Evolutionary conservation across 345 rosid genomes (phyloP), one percentile per base, ranked within the genome.

Genomic region (Syzygium oleosum): DNA sequence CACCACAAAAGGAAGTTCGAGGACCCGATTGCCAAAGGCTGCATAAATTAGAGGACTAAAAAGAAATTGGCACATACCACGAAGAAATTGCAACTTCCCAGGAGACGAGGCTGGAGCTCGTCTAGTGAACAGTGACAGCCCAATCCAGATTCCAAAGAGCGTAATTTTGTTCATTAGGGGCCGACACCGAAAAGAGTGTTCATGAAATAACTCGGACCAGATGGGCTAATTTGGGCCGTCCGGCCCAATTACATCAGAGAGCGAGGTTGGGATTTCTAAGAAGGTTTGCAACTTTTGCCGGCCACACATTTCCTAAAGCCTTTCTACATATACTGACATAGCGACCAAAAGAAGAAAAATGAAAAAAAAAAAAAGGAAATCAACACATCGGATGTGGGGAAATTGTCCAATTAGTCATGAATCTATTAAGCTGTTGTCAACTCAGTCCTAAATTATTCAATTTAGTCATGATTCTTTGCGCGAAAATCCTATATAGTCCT

Each of bases 131-230:
- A 3, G 1, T 4, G 22, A 11, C 13, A 14, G 3, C 49, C 80
- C 6, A 73, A 17, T 17, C 13, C 7, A 17, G 0, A 34, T 34
- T 16, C 25, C 46, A 1, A 68, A 31, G 7, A 9, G 0, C 13
- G 25, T 34, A 68, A 68, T 73, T 73, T 73, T 73, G 80, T 73
- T 73, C 46, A 73, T 34, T 9, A 19, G 1, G 80, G 14, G 25
- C 25, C 80, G 9, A 34, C 43, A 17, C 25, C 7, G 7, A 34
- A 34, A 73, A 34, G 25, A 34, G 3, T 19, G 38, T 17, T 73
- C 34, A 17, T 1, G 22, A 17, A 55, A 29, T 17, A 34, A 34
- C 80, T 34, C 43, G 49, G 80, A 34, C 25, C 22, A 15, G 46
- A 15, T 73, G 80, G 25, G 13, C 46, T 73, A 34, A 73, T 9